These are phyloP conservation scores for Rhodotorula diobovata DNA, from an alignment of 768 basidiomycete species.

Conservation along the genomic window DNA sequence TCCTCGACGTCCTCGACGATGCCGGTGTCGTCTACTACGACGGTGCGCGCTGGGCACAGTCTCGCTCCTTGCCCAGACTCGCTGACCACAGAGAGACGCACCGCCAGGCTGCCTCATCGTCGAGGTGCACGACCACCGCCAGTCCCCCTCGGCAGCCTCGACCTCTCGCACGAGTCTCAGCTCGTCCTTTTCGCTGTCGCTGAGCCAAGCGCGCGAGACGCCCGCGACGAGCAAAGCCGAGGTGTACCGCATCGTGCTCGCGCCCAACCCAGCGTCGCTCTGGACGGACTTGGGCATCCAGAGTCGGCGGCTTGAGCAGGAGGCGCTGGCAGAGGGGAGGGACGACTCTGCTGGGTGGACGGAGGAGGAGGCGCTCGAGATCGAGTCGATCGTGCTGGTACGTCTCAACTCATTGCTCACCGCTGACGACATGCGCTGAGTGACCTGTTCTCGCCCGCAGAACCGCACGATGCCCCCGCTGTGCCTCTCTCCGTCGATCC, in stretches of 20 bases:
- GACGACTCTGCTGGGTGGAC: conserved; percentile 44
- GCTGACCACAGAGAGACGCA: conserved; percentile 31
- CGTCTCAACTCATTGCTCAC: conserved; percentile 17
- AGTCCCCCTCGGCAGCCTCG: conserved; percentile 1
- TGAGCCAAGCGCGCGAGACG: conserved; percentile 22
- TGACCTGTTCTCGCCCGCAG: conserved; percentile 1
- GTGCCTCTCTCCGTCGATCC: conserved; percentile 37
- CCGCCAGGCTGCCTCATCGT: conserved; percentile 49
- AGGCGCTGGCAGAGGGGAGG: conserved; percentile 23
- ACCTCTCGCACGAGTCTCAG: background rate
- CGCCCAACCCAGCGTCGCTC: conserved; percentile 44
- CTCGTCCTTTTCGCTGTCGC: conserved; percentile 18
- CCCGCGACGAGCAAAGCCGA: conserved; percentile 24
- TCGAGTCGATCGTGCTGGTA: conserved; percentile 50
- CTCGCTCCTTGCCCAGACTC: conserved; percentile 8
- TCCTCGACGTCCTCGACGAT: conserved; percentile 48
- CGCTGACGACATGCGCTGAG: background rate
- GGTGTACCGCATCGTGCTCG: conserved; percentile 44
- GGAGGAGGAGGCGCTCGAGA: conserved; percentile 47
- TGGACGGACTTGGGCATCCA: conserved; percentile 44
- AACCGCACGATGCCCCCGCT: conserved; percentile 32
- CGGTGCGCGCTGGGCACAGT: conserved; percentile 34
- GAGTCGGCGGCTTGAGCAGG: conserved; percentile 15
- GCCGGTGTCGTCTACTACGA: conserved; percentile 38
- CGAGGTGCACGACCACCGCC: conserved; percentile 51